These are phyloP conservation scores for Podospora appendiculata DNA, from an alignment of 495 filamentous ascomycete genomes.

Conservation along the genomic window DNA sequence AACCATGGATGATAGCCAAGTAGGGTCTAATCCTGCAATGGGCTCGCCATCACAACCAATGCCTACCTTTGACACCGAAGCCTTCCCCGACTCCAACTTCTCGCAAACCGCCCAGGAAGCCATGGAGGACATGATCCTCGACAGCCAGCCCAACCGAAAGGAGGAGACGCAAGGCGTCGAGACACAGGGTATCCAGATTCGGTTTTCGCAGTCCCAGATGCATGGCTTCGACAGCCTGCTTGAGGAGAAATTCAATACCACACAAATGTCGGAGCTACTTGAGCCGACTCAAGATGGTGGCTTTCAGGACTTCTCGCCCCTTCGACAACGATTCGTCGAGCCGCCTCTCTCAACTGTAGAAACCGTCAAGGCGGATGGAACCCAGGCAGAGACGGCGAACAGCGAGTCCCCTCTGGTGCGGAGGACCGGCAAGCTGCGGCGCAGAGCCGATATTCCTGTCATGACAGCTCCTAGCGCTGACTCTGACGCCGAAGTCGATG, in stretches of 20 bases:
- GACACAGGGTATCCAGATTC: conserved; percentile 41
- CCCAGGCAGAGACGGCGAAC: conserved; percentile 18
- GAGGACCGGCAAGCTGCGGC: conserved; percentile 52
- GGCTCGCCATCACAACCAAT: conserved; percentile 28
- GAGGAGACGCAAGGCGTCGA: conserved; percentile 28
- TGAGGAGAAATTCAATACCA: conserved; percentile 32
- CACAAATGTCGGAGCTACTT: conserved; percentile 53
- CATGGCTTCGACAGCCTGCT: conserved; percentile 44
- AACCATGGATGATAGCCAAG: conserved; percentile 66
- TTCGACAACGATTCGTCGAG: conserved; percentile 54
- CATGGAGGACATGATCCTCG: conserved; percentile 52
- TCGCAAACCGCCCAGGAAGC: conserved; percentile 40
- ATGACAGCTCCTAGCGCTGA: conserved; percentile 34
- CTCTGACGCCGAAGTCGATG: conserved; percentile 49
- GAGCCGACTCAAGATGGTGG: conserved; percentile 85
- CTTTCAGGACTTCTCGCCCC: conserved; percentile 49
- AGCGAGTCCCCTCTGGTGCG: conserved; percentile 54
- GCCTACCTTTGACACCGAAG: conserved; percentile 22
- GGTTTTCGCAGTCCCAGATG: conserved; percentile 47
- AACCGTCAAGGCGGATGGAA: conserved; percentile 51
- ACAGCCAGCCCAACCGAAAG: conserved; percentile 47
- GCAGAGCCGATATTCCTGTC: conserved; percentile 24
- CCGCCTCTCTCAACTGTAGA: conserved; percentile 62
- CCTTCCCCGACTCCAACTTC: conserved; percentile 42
- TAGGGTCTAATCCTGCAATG: conserved; percentile 13